A percentile compares a stretch with the other conserved stretches of the same genome.
Conservation (phyloP, 345 rosid species). For the Citropsis articulata region DNA sequence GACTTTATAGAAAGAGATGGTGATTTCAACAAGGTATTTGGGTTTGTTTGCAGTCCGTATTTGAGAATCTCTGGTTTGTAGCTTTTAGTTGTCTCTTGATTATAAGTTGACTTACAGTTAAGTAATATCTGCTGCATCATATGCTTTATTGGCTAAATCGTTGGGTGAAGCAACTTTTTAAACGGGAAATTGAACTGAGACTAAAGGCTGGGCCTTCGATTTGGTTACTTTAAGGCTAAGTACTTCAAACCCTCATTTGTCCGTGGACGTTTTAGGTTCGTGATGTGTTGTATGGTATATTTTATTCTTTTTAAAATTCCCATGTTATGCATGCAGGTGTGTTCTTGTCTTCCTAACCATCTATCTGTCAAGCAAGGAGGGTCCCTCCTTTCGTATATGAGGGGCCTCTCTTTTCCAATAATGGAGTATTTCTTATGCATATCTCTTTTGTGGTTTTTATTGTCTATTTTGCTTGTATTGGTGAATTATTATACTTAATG, state of each 20-base stretch:
- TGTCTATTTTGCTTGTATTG: constrained; percentile 23
- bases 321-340: constrained; percentile 98
- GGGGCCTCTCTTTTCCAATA: constrained; percentile 84
- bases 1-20: constrained; percentile 77
- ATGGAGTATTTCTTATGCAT: constrained; percentile 87
- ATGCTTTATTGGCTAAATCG: constrained; percentile 95
- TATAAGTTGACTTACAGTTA: constrained; percentile 79
- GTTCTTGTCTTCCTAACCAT: constrained; percentile 92
- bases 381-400: constrained; percentile 77
- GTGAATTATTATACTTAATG: constrained; percentile 8
- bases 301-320: constrained; percentile 65
- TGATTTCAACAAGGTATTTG: constrained; percentile 87
- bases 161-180: constrained; percentile 97
- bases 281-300: constrained; percentile 43
- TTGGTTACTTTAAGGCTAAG: constrained; percentile 97
- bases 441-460: constrained; percentile 65
- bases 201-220: constrained; percentile 85
- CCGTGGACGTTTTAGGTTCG: constrained; percentile 69
- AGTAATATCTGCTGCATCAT: constrained; percentile 94
- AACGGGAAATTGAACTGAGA: constrained; percentile 94
- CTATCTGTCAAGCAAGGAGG: constrained; percentile 96
- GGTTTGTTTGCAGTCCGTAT: constrained; percentile 33
- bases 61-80: constrained; percentile 41
- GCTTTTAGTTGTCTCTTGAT: constrained; percentile 59
- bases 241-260: constrained; percentile 83